Conservation (phyloP, 2,329 filamentous ascomycete genomes). For the Cercospora janseana region DNA sequence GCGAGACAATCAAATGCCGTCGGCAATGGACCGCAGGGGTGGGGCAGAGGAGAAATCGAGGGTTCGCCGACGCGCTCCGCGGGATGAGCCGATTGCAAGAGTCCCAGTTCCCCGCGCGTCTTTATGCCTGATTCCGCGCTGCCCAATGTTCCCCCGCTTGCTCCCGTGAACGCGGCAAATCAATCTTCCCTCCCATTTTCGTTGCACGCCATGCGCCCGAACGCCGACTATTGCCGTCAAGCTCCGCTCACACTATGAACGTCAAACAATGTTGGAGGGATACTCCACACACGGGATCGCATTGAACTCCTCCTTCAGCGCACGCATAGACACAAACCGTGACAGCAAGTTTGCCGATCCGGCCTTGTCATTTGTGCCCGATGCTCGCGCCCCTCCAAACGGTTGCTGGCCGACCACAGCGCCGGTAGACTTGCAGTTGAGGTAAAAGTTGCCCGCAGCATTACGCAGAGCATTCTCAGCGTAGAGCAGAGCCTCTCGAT, state of each 20-base stretch:
- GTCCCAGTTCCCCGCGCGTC: no score
- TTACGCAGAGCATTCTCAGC: conserved; percentile 71
- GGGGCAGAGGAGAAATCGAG: conserved; percentile 1
- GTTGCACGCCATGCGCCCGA: not conserved
- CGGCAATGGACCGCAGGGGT: not conserved
- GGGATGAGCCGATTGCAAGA: no score
- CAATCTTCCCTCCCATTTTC: not conserved
- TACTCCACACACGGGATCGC: conserved; percentile 50
- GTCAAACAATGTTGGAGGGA: conserved; percentile 47
- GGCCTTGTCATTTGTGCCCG: conserved; percentile 59
- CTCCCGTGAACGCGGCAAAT: no score
- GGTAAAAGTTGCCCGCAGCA: conserved; percentile 78
- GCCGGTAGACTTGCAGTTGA: conserved; percentile 73
- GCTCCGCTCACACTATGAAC: not conserved
- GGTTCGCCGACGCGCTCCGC: no score
- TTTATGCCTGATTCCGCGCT: no score
- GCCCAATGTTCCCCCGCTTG: no score
- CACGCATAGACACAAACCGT: conserved; percentile 56
- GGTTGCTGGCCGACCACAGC: conserved; percentile 44
- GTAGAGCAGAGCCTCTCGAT: conserved; percentile 62
- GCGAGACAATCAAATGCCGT: conserved; percentile 11
- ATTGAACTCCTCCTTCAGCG: conserved; percentile 58
- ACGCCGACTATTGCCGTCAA: not conserved
- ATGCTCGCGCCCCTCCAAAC: conserved; percentile 54
- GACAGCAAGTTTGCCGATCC: conserved; percentile 53